phyloP scores from a whole-genome alignment of 768 basidiomycete species.

The Suillus variegatus region DNA sequence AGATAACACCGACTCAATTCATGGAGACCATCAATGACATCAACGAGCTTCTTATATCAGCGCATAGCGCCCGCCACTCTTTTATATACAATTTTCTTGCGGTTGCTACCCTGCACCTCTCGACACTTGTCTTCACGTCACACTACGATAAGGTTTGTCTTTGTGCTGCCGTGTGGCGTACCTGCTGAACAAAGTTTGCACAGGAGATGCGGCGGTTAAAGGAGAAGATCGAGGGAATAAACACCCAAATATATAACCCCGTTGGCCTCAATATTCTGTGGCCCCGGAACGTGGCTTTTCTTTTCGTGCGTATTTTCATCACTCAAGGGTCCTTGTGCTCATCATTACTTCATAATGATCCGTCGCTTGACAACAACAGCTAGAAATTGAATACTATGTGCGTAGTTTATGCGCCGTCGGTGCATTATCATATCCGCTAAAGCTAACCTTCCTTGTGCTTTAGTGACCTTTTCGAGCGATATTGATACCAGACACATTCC shows the following conservation, averaged over 20 bases:
- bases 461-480: conserved; percentile 7
- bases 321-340: not conserved
- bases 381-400: conserved; percentile 95
- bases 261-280: conserved; percentile 85
- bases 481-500: conserved; percentile 4
- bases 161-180: conserved; percentile 3
- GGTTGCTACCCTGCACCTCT: conserved; percentile 79
- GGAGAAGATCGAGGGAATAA: conserved; percentile 63
- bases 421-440: conserved; percentile 1
- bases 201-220: conserved; percentile 81
- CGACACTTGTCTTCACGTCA: conserved; percentile 62
- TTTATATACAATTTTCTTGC: conserved; percentile 80
- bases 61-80: conserved; percentile 74
- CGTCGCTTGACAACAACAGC: conserved; percentile 42
- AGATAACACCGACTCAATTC: conserved; percentile 93
- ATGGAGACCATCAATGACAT: conserved; percentile 87
- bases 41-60: conserved; percentile 85
- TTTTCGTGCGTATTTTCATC: conserved; percentile 71
- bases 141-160: conserved; percentile 78
- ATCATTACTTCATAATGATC: not conserved
- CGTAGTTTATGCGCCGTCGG: conserved; percentile 32
- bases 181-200: conserved; percentile 9
- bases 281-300: conserved; percentile 82
- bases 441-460: conserved; percentile 3
- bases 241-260: conserved; percentile 77